Conservation (phyloP, 192 early-diverging fungal species). For the Dimargaris xerosporica region DNA sequence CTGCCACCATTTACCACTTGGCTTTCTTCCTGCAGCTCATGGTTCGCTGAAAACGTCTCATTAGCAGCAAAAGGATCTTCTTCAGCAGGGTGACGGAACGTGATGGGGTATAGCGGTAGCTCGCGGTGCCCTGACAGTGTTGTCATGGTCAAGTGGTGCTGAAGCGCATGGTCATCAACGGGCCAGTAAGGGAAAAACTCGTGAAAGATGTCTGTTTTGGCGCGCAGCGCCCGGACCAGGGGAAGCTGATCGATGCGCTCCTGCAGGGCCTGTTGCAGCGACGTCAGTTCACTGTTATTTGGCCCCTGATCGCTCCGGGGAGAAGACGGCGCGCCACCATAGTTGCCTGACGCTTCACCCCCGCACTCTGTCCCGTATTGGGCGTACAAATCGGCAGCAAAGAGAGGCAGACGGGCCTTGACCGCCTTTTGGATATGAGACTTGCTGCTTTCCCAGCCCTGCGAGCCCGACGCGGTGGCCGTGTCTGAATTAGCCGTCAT, state of each 20-base stretch:
- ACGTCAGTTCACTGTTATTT: background rate
- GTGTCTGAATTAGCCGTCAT: too few relatives aligned
- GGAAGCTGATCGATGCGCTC: slow-evolving; percentile 1
- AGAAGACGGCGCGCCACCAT: too few relatives aligned
- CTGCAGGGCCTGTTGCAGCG: background rate
- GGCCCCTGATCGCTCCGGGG: background rate
- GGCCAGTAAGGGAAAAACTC: slow-evolving; percentile 2
- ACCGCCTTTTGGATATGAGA: too few relatives aligned
- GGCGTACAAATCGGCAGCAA: background rate
- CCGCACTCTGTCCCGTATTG: background rate
- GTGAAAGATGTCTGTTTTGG: background rate
- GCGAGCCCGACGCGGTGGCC: too few relatives aligned
- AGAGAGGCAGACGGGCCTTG: background rate
- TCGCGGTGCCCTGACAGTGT: background rate
- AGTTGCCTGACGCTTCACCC: too few relatives aligned
- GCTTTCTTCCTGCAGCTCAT: background rate
- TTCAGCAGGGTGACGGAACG: background rate
- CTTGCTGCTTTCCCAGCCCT: too few relatives aligned
- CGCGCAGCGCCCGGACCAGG: slow-evolving; percentile 2
- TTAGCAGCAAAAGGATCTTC: background rate
- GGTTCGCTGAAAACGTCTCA: background rate
- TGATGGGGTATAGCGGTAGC: slow-evolving; percentile 1
- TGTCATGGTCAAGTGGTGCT: background rate
- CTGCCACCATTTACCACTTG: background rate
- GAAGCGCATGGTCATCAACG: background rate